A percentile compares a stretch with the other conserved stretches of the same genome.
Evolutionary conservation across 148 eudicot species (phyloP).

Genomic region (Persicaria maculosa): DNA sequence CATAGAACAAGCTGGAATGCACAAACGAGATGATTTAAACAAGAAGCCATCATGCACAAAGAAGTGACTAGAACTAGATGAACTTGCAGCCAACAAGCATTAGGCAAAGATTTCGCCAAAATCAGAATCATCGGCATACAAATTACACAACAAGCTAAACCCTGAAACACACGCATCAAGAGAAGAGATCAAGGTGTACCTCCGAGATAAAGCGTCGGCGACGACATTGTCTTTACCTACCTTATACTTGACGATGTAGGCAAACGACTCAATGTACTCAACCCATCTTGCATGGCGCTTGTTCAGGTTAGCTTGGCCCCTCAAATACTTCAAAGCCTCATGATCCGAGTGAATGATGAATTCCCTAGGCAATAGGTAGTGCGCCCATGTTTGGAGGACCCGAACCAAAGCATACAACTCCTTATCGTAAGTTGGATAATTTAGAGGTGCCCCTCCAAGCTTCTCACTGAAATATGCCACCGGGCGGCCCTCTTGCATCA

Average conservation of each 20-base stretch:
- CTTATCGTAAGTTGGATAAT: neutral
- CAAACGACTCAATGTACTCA: neutral
- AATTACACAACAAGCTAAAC: too few relatives aligned
- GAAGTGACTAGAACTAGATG: too few relatives aligned
- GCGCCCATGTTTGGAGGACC: neutral
- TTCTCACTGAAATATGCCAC: neutral
- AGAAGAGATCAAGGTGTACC: too few relatives aligned
- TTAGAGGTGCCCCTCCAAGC: neutral
- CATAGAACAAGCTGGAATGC: too few relatives aligned
- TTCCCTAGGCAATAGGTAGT: neutral
- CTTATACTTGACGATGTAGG: neutral
- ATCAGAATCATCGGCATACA: too few relatives aligned
- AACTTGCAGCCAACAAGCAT: too few relatives aligned
- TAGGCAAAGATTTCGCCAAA: too few relatives aligned
- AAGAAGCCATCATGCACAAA: too few relatives aligned
- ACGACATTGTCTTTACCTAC: neutral
- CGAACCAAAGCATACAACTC: neutral
- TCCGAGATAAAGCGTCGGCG: neutral
- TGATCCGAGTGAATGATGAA: neutral
- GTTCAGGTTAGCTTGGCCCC: neutral
- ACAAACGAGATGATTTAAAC: too few relatives aligned
- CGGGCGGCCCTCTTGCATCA: neutral
- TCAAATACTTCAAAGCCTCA: neutral
- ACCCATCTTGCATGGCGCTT: neutral
- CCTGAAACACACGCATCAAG: too few relatives aligned